Base-by-base conservation (phyloP, 2,329 filamentous ascomycete species). In the Pseudogymnoascus sp. region DNA sequence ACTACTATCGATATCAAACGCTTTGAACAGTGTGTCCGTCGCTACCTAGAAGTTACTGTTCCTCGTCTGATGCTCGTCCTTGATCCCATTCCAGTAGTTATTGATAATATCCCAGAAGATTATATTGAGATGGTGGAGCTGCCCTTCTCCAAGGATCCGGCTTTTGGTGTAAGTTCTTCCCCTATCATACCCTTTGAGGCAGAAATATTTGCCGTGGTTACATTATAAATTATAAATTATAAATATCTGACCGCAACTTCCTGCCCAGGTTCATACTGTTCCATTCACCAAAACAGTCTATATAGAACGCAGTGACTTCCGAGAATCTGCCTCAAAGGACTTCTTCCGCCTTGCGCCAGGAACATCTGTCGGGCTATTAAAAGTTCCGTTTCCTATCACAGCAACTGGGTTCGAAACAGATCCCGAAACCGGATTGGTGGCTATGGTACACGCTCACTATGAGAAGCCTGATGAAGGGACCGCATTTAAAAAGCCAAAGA, bases 51-150 rank as follows among this genome's bases (percentile, higher is more conserved):
- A 73, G 84, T 84, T 57, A 92, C 90, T 0, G 92, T 96, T 0
- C 92, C 93, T 1, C 86, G 93, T 26, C 81, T 97, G 10, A 94
- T 95, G 88, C 81, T 97, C 33, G 84, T 97, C 1, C 81, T 96
- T 17, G 91, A 97, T 67, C 93, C 93, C 0, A 78, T 97, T 54
- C 86, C 85, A 33, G 85, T 97, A 9, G 78, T 90, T 31, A 91
- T 97, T 31, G 24, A 50, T 8, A 50, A 50, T 29, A 50, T 50
- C 44, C 44, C 44, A 50, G 44, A 50, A 13, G 13, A 50, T 15
- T 78, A 89, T 31, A 89, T 96, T 61, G 87, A 92, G 66, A 87
- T 92, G 66, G 78, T 88, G 0, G 80, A 84, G 5, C 24, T 50
- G 44, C 44, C 44, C 3, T 31, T 31, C 24, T 50, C 44, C 1